These are phyloP conservation scores for Heritiera fomes DNA, from an alignment of 345 rosid species.

Conservation along the genomic window DNA sequence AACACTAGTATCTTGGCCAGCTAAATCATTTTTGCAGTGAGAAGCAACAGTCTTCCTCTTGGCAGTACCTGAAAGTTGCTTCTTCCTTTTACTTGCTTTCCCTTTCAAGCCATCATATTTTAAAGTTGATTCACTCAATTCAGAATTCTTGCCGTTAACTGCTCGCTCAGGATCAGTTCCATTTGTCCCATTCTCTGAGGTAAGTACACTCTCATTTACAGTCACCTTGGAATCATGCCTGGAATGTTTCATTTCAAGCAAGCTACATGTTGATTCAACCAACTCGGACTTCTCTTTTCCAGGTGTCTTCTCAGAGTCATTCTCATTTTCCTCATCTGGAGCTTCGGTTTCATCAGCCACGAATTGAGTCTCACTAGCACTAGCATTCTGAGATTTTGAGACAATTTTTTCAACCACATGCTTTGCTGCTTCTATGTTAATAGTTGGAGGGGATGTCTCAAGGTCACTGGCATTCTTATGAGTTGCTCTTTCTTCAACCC, in stretches of 20 bases:
- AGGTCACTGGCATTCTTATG: conserved; percentile 30
- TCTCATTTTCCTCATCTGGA: conserved; percentile 48
- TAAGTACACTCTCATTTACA: conserved; percentile 3
- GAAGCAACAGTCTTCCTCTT: conserved; percentile 26
- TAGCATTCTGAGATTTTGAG: conserved; percentile 27
- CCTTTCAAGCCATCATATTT: conserved; percentile 21
- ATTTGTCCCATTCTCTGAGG: background rate
- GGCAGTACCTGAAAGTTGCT: conserved; percentile 32
- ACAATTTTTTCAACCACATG: conserved; percentile 24
- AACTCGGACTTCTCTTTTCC: conserved; percentile 32
- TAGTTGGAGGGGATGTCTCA: conserved; percentile 31
- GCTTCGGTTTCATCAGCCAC: conserved; percentile 55
- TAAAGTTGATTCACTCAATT: conserved; percentile 26
- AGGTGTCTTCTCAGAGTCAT: conserved; percentile 24
- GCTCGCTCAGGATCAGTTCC: conserved; percentile 27
- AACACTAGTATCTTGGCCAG: conserved; percentile 10
- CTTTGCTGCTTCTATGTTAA: conserved; percentile 31
- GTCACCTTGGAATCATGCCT: conserved; percentile 10
- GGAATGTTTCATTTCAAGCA: conserved; percentile 17
- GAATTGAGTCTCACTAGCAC: conserved; percentile 15
- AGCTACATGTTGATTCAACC: conserved; percentile 15
- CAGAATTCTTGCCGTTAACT: conserved; percentile 24
- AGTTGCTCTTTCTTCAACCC: conserved; percentile 27
- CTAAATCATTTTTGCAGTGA: conserved; percentile 31
- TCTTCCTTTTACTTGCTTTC: conserved; percentile 32